A percentile compares a stretch with the other conserved stretches of the same genome.
phyloP scores from a whole-genome alignment of 192 early-diverging fungal genomes.

The Coemansia javaensis region DNA sequence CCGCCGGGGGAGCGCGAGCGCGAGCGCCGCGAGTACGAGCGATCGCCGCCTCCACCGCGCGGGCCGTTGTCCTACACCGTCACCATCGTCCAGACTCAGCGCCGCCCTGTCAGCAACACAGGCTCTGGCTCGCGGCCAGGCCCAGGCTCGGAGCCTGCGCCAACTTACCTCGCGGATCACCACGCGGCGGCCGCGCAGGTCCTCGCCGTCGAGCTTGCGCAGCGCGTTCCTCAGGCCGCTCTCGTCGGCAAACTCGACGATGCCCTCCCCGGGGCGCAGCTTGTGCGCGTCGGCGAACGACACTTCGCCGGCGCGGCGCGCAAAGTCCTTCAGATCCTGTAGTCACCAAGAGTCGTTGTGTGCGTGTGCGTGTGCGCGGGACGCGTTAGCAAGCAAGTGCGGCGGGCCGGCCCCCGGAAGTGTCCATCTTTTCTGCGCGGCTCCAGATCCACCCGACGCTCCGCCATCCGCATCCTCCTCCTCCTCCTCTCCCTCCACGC shows the following conservation, averaged over 20 bases:
- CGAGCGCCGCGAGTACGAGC: constrained; percentile 48
- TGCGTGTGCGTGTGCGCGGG: not conserved
- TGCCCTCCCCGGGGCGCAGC: constrained; percentile 75
- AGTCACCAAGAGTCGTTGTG: not conserved
- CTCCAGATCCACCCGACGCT: too few relatives aligned
- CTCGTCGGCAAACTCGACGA: constrained; percentile 81
- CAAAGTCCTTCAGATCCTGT: constrained; percentile 95
- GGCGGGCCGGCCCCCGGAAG: too few relatives aligned
- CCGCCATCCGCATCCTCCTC: too few relatives aligned
- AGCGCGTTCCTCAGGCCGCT: constrained; percentile 83
- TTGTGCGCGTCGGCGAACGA: constrained; percentile 88
- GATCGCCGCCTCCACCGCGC: constrained; percentile 37
- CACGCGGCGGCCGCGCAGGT: constrained; percentile 63
- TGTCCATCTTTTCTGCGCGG: too few relatives aligned
- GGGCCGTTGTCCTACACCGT: constrained; percentile 36
- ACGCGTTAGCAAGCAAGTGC: constrained; percentile 9
- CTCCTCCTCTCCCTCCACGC: too few relatives aligned
- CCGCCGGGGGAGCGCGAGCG: constrained; percentile 50
- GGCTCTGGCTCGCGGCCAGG: not conserved
- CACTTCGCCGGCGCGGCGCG: constrained; percentile 92
- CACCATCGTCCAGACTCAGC: not conserved
- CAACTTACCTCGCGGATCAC: constrained; percentile 61
- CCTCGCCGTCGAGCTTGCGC: constrained; percentile 73
- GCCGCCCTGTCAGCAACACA: not conserved
- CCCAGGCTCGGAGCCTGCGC: not conserved